Base-by-base conservation (phyloP, 805 yeast genomes). In the Yarrowia phangngaensis region DNA sequence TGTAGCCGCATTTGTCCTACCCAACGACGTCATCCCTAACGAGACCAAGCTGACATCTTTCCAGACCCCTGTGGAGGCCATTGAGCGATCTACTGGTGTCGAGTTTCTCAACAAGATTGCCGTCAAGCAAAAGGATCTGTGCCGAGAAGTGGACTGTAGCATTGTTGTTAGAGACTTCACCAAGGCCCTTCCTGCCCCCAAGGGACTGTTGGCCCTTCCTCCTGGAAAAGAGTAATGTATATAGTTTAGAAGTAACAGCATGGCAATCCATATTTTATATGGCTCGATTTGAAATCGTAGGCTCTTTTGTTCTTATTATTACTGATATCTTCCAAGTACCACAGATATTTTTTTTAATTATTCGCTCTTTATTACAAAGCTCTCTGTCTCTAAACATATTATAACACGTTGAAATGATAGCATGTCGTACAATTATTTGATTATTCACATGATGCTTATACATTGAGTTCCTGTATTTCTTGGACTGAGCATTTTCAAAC, bases 1-100 rank as follows among this genome's bases (percentile, higher is more conserved):
- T 3, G 86, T 87, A 7, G 97, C 84, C 1, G 96, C 97, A 0
- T 92, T 92, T 69, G 96, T 92, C 11, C 64, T 92, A 56, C 98
- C 98, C 20, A 92, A 92, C 62, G 87, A 75, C n/a, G 70, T 64
- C 6, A 89, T 92, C 46, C 70, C 78, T 41, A 92, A 92, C 62
- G 67, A 68, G 17, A 75, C 77, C 1, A 88, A 89, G 5, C 69
- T 92, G 53, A 77, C 77, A 30, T 70, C 74, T 8, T 92, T 88
- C 67, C 84, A 84, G 61, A 95, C 89, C 8, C 97, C 97, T 2
- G 64, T 89, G 0, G 90, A 89, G 55, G 94, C 95, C 0, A 67
- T 92, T 50, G 97, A 92, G 65, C 75, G 85, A 58, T 75, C 95
- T 2, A 71, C 89, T 1, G 99, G 99, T 1, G 70, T 89, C 51